These are phyloP conservation scores for Rosa multiflora DNA, from an alignment of 306 rosid genomes.

Conservation along the genomic window DNA sequence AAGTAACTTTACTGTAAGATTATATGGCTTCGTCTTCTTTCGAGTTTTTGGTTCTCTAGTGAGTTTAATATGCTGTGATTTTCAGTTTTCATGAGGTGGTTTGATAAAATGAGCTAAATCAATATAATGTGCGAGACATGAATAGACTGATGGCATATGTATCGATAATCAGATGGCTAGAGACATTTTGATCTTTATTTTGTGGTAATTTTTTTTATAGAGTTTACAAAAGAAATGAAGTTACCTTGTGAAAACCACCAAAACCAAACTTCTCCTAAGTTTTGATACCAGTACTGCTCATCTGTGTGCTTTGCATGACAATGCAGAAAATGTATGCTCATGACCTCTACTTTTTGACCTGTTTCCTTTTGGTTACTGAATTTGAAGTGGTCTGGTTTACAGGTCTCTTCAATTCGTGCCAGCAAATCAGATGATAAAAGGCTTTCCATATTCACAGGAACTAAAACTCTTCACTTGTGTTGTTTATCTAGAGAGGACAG, in stretches of 20 bases:
- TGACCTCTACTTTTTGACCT: neutral
- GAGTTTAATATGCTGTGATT: neutral
- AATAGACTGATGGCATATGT: neutral
- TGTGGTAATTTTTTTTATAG: neutral
- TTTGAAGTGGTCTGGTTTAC: conserved; percentile 38
- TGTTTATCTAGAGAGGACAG: conserved; percentile 82
- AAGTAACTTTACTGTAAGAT: neutral
- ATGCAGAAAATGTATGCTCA: neutral
- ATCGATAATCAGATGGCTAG: neutral
- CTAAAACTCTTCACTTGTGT: conserved; percentile 89
- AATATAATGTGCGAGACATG: neutral
- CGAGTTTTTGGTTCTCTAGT: neutral
- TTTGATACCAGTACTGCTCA: neutral
- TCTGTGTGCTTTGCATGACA: conserved; percentile 11
- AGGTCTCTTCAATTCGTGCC: conserved; percentile 96
- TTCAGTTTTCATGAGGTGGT: neutral
- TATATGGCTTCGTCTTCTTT: neutral
- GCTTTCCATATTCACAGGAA: conserved; percentile 92
- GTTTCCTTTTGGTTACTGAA: conserved; percentile 22
- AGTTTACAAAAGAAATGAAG: neutral
- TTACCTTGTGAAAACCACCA: neutral
- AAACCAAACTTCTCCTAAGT: neutral
- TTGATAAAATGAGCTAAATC: neutral
- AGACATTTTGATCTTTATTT: neutral
- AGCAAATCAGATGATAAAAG: conserved; percentile 98